A percentile compares a stretch with the other conserved stretches of the same genome.
These are phyloP conservation scores for Angomonas desouzai DNA, from an alignment of 208 protist species.

Conservation along the genomic window DNA sequence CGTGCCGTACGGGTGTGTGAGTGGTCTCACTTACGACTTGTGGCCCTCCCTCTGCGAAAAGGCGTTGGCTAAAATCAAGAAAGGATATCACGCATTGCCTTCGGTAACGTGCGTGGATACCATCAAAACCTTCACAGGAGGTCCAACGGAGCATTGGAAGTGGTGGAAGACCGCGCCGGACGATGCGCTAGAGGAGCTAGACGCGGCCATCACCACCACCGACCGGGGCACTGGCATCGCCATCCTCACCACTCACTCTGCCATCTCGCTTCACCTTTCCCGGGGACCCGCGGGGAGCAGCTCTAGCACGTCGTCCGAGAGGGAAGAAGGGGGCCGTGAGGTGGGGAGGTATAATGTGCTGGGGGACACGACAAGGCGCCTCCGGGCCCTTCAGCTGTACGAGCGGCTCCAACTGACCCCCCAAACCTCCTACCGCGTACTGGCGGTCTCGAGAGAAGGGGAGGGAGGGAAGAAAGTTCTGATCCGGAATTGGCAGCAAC, in stretches of 20 bases:
- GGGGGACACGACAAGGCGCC: neutral
- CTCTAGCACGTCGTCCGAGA: neutral
- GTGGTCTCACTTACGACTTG: conserved; percentile 33
- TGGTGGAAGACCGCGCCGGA: conserved; percentile 38
- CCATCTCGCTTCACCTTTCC: conserved; percentile 10
- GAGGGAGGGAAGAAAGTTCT: conserved; percentile 37
- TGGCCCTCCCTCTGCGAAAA: conserved; percentile 78
- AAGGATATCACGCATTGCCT: conserved; percentile 38
- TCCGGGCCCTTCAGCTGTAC: neutral
- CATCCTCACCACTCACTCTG: conserved; percentile 35
- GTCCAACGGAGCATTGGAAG: conserved; percentile 56
- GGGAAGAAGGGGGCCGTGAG: neutral
- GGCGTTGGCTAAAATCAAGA: conserved; percentile 63
- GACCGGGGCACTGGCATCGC: conserved; percentile 46
- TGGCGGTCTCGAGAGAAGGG: conserved; percentile 33
- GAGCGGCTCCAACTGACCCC: conserved; percentile 21
- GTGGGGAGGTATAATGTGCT: neutral
- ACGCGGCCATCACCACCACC: conserved; percentile 41
- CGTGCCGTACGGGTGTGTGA: conserved; percentile 33
- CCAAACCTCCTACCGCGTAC: conserved; percentile 48
- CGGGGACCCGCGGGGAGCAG: neutral
- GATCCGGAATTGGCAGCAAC: conserved; percentile 37
- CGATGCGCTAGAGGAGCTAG: conserved; percentile 44
- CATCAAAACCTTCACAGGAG: conserved; percentile 56
- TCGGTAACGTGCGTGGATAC: conserved; percentile 21